Evolutionary conservation across 1,284 basidiomycete species (phyloP).

Genomic region (Trichosporon asahii): DNA sequence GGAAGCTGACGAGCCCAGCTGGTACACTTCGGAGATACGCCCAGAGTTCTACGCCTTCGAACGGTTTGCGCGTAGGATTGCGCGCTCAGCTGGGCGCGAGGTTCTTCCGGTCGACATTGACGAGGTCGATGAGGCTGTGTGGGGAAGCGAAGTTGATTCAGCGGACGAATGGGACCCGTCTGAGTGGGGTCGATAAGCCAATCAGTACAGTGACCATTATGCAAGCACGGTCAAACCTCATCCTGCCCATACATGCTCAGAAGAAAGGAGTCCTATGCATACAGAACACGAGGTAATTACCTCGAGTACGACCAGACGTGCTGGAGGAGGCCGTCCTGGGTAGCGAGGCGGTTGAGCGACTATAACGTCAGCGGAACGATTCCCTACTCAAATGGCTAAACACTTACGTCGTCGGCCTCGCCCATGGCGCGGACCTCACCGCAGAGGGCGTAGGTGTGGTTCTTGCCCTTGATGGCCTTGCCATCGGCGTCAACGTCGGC

Average conservation of each 20-base stretch:
- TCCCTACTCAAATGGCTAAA: neutral
- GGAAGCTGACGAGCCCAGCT: conserved; percentile 25
- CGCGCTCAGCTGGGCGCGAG: conserved; percentile 30
- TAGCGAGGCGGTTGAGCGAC: conserved; percentile 92
- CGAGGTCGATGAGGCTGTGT: conserved; percentile 28
- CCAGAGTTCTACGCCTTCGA: conserved; percentile 38
- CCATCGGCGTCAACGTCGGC: conserved; percentile 93
- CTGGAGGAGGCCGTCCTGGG: conserved; percentile 71
- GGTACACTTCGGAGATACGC: conserved; percentile 39
- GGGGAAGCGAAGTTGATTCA: conserved; percentile 28
- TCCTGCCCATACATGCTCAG: conserved; percentile 9
- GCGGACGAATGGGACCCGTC: conserved; percentile 40
- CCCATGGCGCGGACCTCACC: conserved; percentile 91
- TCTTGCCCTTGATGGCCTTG: conserved; percentile 72
- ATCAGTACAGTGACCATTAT: neutral
- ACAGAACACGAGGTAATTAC: conserved; percentile 30
- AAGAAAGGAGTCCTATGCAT: conserved; percentile 24
- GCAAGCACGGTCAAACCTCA: neutral
- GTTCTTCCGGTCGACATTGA: conserved; percentile 33
- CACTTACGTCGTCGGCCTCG: conserved; percentile 82
- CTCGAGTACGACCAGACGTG: conserved; percentile 52
- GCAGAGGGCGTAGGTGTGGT: conserved; percentile 89
- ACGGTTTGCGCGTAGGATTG: conserved; percentile 36
- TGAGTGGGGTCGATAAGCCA: conserved; percentile 36
- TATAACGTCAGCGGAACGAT: conserved; percentile 6